Evolutionary conservation across 768 basidiomycete species (phyloP), one percentile per base, ranked within the genome.

Genomic region (Suillus variegatus): DNA sequence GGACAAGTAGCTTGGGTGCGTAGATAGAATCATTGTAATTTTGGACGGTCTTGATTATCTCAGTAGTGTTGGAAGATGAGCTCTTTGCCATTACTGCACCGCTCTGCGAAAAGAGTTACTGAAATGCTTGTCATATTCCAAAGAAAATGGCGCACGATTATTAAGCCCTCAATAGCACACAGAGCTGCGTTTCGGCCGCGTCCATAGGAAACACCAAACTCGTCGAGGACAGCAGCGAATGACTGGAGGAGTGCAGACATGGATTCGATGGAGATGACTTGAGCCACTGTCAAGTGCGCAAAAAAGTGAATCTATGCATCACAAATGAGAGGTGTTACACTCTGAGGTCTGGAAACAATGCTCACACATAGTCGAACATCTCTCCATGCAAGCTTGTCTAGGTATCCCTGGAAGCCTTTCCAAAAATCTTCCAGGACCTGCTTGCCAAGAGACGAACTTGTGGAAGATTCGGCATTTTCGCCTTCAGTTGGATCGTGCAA

Each of bases 311-410:
- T 90, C 96, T 99, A 60, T 44, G 16, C 43, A 57, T 13, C 32
- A 58, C 46, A 72, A 67, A 66, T 63, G 64, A 43, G 13, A 41
- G 60, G 65, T 20, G 18, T 25, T 10, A 0, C 6, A 44, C 9
- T 52, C n/a, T 36, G 6, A 16, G 60, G 41, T 32, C 49, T 51
- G 25, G 66, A 55, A 64, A 61, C 12, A 38, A 65, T 18, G 81
- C 94, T 78, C 73, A 97, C 95, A 69, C 91, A 91, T 73, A 95
- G 82, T 66, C 96, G 86, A 52, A 92, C 89, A 69, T 96, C 93
- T 71, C 94, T 84, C 97, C 96, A 98, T 62, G 92, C 88, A 35
- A 95, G 80, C 67, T 92, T 92, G 78, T 97, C 95, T 25, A 98
- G 81, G 74, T 89, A 94, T 3, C 86, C 84, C 71, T 95, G 93